phyloP scores from a whole-genome alignment of 495 filamentous ascomycete species.

The Penicillium flavigenum region DNA sequence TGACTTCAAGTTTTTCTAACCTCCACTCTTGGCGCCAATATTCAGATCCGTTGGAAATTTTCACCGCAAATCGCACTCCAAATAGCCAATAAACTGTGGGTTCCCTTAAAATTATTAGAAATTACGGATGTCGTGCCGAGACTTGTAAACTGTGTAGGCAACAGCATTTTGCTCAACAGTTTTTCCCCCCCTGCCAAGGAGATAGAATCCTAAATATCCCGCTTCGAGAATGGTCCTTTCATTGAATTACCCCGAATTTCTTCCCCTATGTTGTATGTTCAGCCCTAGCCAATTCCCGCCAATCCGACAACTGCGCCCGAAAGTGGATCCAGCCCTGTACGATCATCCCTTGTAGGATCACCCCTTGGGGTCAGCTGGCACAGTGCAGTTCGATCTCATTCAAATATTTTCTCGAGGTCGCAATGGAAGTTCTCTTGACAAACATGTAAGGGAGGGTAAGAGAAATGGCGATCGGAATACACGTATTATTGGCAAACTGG shows the following conservation, averaged over 20 bases:
- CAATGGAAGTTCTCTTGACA: background rate
- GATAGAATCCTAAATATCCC: too few relatives aligned
- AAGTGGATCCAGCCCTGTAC: slow-evolving; percentile 6
- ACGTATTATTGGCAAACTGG: slow-evolving; percentile 8
- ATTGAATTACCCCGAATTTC: too few relatives aligned
- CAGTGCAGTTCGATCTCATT: background rate
- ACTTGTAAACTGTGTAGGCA: background rate
- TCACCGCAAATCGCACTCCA: background rate
- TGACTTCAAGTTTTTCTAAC: slow-evolving; percentile 1
- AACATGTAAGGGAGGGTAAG: background rate
- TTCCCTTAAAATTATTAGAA: background rate
- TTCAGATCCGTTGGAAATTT: background rate
- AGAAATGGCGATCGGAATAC: background rate
- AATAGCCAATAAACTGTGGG: background rate
- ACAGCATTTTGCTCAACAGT: slow-evolving; percentile 6
- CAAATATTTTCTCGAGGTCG: background rate
- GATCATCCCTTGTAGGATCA: background rate
- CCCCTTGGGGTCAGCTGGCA: background rate
- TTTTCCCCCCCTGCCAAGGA: background rate
- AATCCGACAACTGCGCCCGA: background rate
- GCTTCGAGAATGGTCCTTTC: too few relatives aligned
- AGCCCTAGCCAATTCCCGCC: background rate
- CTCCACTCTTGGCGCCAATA: slow-evolving; percentile 9
- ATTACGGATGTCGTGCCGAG: background rate
- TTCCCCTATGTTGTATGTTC: background rate